Evolutionary conservation across 2,329 filamentous ascomycete genomes (phyloP), one percentile per base, ranked within the genome.

Genomic region (Xylariomycetidae sp.): DNA sequence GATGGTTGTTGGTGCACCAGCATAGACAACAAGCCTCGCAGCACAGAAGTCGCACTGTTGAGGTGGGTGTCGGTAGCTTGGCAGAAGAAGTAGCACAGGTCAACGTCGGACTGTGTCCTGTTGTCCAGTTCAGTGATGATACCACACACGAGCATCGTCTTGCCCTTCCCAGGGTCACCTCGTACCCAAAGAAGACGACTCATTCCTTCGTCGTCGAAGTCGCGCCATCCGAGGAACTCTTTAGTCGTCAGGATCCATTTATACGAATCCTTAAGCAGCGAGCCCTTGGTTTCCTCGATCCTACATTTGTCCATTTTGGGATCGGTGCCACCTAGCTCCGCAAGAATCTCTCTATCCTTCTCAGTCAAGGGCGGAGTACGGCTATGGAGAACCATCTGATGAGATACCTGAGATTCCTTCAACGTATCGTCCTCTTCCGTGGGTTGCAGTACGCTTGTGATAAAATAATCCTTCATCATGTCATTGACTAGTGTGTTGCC

Each of bases 141-240:
- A 3, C 61, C 58, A 10, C 54, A 60, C 0, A 67, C 31, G 1
- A 67, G 41, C 59, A 68, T 67, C 0, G 63, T 68, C 42, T 68
- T 69, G 3, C 64, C 64, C 22, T 63, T 67, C 3, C 64, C 63
- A 0, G 63, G 53, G 27, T 57, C 55, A 0, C 59, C 60, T 13
- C 44, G 58, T 13, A 65, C 50, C 63, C 60, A 65, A 3, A 68
- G 53, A n/a, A n/a, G n/a, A n/a, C n/a, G n/a, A n/a, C n/a, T n/a
- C 12, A 64, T 33, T 1, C 27, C 36, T 23, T 14, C 42, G 0
- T 44, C 19, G 0, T 19, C 3, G 10, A 49, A 31, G 5, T 46
- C 22, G 2, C 17, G 40, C 57, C 55, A 63, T 38, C 29, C 17
- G 3, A 17, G 16, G 25, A 56, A 64, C 0, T 49, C 28, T 0